Conservation (phyloP, 2,329 filamentous ascomycete species). For the Amylocarpus encephaloides region DNA sequence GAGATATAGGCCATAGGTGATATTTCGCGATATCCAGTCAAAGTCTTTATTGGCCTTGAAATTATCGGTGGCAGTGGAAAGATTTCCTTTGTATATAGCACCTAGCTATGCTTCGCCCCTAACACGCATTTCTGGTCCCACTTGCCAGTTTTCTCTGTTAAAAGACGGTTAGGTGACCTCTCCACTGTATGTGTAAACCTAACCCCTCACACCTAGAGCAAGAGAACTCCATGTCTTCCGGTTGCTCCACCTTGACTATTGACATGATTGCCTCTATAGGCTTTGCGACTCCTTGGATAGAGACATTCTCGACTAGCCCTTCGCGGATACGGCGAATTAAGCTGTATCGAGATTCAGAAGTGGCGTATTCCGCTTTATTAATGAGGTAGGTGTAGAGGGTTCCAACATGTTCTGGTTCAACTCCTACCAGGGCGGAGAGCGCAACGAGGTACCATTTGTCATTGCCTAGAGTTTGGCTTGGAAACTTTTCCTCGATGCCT, state of each 20-base stretch:
- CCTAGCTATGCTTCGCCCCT: conserved; percentile 50
- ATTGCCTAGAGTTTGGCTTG: conserved; percentile 34
- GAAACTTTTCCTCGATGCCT: conserved; percentile 38
- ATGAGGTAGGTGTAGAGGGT: conserved; percentile 52
- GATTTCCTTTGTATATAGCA: conserved; percentile 37
- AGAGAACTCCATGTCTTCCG: conserved; percentile 49
- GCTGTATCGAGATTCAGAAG: conserved; percentile 38
- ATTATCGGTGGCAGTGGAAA: conserved; percentile 32
- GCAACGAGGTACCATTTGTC: conserved; percentile 42
- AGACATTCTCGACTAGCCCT: conserved; percentile 51
- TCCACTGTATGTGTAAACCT: neutral
- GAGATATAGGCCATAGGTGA: conserved; percentile 53
- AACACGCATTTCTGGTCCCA: conserved; percentile 46
- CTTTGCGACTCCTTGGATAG: conserved; percentile 55
- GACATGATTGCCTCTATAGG: conserved; percentile 42
- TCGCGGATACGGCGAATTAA: conserved; percentile 50
- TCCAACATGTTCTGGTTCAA: conserved; percentile 44
- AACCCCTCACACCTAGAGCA: conserved; percentile 21
- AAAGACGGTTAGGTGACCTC: conserved; percentile 17
- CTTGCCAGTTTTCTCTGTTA: conserved; percentile 49
- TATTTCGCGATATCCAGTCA: conserved; percentile 46
- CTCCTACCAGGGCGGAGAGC: conserved; percentile 35
- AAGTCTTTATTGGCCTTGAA: conserved; percentile 42
- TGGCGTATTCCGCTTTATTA: conserved; percentile 39
- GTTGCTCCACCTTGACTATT: conserved; percentile 21